These are phyloP conservation scores for Pythium dissimile DNA, from an alignment of 352 stramenopile genomes.

Conservation along the genomic window DNA sequence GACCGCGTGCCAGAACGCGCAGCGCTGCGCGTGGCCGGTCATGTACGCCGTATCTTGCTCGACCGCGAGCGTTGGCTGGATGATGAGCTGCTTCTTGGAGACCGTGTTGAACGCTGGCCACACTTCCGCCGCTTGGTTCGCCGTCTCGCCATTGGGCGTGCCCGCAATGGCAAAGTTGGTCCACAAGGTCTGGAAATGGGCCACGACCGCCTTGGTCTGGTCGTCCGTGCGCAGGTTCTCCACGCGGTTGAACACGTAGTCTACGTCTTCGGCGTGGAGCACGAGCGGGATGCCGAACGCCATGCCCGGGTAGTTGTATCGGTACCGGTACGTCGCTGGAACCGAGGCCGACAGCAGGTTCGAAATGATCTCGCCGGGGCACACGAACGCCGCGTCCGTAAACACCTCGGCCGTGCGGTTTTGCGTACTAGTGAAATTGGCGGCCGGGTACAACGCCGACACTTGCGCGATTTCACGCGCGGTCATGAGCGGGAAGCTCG, in stretches of 20 bases:
- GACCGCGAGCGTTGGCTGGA: background rate
- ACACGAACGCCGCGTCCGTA: constrained; percentile 2
- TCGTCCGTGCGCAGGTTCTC: background rate
- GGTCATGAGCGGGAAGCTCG: background rate
- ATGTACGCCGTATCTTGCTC: background rate
- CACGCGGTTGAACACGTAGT: constrained; percentile 14
- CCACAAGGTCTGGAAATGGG: background rate
- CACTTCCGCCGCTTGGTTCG: background rate
- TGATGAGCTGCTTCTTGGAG: constrained; percentile 6
- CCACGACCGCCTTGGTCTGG: background rate
- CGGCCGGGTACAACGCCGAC: background rate
- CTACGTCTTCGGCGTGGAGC: constrained; percentile 1
- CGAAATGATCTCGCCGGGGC: background rate
- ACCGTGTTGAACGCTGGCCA: background rate
- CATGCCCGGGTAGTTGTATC: constrained; percentile 5
- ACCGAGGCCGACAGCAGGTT: background rate
- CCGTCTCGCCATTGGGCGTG: background rate
- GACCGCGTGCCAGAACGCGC: constrained; percentile 12
- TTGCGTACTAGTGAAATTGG: background rate
- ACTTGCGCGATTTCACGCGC: background rate
- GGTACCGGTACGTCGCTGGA: constrained; percentile 1
- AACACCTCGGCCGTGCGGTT: background rate
- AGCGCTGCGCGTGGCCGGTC: constrained; percentile 2
- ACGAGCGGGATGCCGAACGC: background rate
- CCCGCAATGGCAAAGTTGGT: constrained; percentile 4